A percentile compares a stretch with the other conserved stretches of the same genome.
These are phyloP conservation scores for Cymbopogon citratus DNA, from an alignment of 176 grass and related monocot genomes.

Conservation along the genomic window DNA sequence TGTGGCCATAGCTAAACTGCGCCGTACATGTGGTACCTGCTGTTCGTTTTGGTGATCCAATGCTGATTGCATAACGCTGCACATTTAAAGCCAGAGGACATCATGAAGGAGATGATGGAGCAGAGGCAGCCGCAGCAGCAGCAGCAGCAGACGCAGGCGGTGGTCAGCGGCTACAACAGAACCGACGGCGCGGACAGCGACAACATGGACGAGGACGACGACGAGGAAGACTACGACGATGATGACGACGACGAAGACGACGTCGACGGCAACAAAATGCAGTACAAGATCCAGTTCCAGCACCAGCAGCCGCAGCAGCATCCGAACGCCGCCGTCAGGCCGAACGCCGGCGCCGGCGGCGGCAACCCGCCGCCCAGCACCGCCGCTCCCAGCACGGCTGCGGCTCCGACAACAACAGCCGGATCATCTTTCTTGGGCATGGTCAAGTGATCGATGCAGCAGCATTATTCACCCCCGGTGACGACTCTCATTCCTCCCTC, in stretches of 20 bases:
- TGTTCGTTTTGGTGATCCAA: conserved; percentile 51
- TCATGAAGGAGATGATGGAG: conserved; percentile 80
- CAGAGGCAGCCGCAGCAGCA: conserved; percentile 37
- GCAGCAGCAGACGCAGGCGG: conserved; percentile 25
- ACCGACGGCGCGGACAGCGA: conserved; percentile 55
- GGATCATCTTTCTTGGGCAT: conserved; percentile 96
- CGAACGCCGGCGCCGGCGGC: conserved; percentile 27
- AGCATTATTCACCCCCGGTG: background rate
- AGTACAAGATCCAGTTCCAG: conserved; percentile 93
- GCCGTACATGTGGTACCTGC: conserved; percentile 50
- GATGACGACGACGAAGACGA: conserved; percentile 62
- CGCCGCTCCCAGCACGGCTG: conserved; percentile 31
- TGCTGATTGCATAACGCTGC: conserved; percentile 48
- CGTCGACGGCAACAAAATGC: conserved; percentile 62
- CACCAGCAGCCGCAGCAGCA: conserved; percentile 39
- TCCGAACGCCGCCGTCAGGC: conserved; percentile 26
- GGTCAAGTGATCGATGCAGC: conserved; percentile 58
- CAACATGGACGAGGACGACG: conserved; percentile 64
- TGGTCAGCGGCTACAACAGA: conserved; percentile 53
- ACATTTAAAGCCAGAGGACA: conserved; percentile 92
- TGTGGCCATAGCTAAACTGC: conserved; percentile 33
- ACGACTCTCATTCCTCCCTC: conserved; percentile 26
- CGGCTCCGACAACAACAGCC: conserved; percentile 51
- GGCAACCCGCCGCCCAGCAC: conserved; percentile 33
- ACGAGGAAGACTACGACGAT: conserved; percentile 46